These are phyloP conservation scores for Podila clonocystis DNA, from an alignment of 192 early-diverging fungal genomes.

Conservation along the genomic window DNA sequence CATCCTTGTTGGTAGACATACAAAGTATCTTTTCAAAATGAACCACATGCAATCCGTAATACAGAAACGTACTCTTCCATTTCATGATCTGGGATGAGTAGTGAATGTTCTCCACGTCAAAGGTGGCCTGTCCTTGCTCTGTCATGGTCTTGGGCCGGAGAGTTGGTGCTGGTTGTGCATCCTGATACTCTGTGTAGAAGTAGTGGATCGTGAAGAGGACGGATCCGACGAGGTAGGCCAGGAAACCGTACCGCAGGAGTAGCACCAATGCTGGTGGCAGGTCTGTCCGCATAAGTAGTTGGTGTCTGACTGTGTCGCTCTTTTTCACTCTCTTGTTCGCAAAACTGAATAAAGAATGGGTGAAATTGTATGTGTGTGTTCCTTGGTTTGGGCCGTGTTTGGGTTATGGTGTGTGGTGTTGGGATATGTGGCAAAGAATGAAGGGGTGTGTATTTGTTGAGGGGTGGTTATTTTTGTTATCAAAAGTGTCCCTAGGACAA, in stretches of 20 bases:
- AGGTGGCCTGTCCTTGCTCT: slow-evolving; percentile 34
- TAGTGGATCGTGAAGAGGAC: slow-evolving; percentile 35
- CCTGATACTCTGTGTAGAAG: slow-evolving; percentile 24
- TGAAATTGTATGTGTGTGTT: neutral
- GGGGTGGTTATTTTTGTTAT: too few relatives aligned
- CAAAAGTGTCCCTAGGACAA: too few relatives aligned
- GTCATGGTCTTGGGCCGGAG: slow-evolving; percentile 31
- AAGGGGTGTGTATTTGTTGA: neutral
- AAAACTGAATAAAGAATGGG: too few relatives aligned
- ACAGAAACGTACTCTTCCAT: slow-evolving; percentile 23
- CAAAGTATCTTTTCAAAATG: neutral
- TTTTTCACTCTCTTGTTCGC: too few relatives aligned
- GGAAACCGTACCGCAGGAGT: slow-evolving; percentile 17
- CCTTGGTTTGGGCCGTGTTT: neutral
- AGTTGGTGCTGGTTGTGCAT: neutral
- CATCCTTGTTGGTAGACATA: neutral
- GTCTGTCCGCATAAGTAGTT: neutral
- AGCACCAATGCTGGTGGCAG: neutral
- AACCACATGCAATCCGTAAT: neutral
- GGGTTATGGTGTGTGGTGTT: neutral
- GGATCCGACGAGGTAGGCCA: slow-evolving; percentile 26
- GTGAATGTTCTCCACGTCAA: slow-evolving; percentile 42
- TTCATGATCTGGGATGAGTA: slow-evolving; percentile 38
- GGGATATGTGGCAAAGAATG: slow-evolving; percentile 3
- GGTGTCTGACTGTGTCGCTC: neutral